A percentile compares a stretch with the other conserved stretches of the same genome.
Evolutionary conservation across 2,329 filamentous ascomycete species (phyloP).

Genomic region (Fusarium sp.): DNA sequence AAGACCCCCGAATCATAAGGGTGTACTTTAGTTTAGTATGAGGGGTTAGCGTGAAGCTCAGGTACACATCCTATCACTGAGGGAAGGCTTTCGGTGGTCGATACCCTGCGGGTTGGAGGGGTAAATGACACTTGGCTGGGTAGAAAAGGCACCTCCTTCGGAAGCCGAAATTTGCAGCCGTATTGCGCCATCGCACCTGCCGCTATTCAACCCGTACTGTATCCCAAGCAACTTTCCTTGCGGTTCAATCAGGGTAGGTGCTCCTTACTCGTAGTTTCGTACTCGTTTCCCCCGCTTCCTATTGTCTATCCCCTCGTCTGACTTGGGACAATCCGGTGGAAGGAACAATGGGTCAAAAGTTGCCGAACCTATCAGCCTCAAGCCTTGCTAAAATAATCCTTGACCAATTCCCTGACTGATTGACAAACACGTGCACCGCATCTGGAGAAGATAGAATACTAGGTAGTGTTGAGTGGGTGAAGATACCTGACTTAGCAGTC

Average conservation of each 20-base stretch:
- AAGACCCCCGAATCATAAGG: constrained; percentile 27
- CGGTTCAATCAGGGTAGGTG: neutral
- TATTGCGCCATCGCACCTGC: constrained; percentile 47
- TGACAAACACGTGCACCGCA: constrained; percentile 44
- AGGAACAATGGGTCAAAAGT: constrained; percentile 24
- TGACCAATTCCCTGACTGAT: constrained; percentile 47
- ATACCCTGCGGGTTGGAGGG: constrained; percentile 37
- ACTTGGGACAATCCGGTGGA: constrained; percentile 22
- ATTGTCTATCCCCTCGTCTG: constrained; percentile 13
- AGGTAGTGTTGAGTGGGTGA: constrained; percentile 15
- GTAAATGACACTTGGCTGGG: constrained; percentile 37
- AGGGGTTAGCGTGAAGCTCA: constrained; percentile 1
- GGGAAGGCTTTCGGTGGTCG: constrained; percentile 35
- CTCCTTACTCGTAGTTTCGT: constrained; percentile 25
- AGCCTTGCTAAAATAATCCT: constrained; percentile 18
- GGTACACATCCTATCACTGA: constrained; percentile 37
- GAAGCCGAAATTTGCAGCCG: constrained; percentile 30
- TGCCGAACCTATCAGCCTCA: constrained; percentile 42
- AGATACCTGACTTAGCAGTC: constrained; percentile 9
- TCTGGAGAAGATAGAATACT: constrained; percentile 24
- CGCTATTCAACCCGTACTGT: constrained; percentile 13
- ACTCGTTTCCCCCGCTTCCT: constrained; percentile 34
- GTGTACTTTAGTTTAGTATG: constrained; percentile 28
- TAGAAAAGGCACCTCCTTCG: constrained; percentile 30
- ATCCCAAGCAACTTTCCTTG: neutral